Evolutionary conservation across 352 stramenopile genomes (phyloP), one percentile per base, ranked within the genome.

Genomic region (Nothophytophthora sp.): DNA sequence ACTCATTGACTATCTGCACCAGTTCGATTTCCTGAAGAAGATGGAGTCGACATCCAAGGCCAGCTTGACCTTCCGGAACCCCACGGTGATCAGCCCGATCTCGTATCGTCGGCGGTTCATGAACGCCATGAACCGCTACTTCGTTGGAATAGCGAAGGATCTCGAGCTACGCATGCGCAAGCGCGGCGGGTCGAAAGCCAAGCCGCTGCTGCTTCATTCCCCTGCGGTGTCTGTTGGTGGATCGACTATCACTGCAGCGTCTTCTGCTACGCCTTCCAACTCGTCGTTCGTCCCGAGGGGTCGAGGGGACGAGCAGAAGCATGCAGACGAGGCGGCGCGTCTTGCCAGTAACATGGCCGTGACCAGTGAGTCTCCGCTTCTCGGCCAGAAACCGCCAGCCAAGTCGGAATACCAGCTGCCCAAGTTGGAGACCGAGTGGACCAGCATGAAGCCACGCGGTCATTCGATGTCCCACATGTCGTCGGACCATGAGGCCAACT

Each of bases 11-110:
- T 95, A 93, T 40, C 50, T 95, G 45, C 85, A 95, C 43, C 85
- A 95, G 39, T 95, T 91, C 44, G 85, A 95, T 51, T 91, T 95
- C 48, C 50, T 95, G 15, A 95, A 95, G 55, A 92, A 92, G 44
- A 92, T 95, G 76, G 85, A 95, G 58, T 95, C 85, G 16, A 92
- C 82, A 2, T 92, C 85, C 1, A 95, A 95, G 47, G 82, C 83
- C 0, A 89, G 77, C 24, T 63, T 93, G 50, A 92, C 73, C 13
- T 93, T 93, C 57, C 80, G 82, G 5, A 80, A 91, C 30, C 85
- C 85, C 53, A 95, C 85, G 0, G 84, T 95, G 22, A 88, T 95
- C 59, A 91, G 80, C 23, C 85, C 85, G 7, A 70, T 78, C 22
- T 86, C 82, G 11, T 95, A 95, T 38, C 81, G 73, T 5, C 78